Evolutionary conservation across 169 alveolate genomes (phyloP).

Genomic region (Plasmodium inui): DNA sequence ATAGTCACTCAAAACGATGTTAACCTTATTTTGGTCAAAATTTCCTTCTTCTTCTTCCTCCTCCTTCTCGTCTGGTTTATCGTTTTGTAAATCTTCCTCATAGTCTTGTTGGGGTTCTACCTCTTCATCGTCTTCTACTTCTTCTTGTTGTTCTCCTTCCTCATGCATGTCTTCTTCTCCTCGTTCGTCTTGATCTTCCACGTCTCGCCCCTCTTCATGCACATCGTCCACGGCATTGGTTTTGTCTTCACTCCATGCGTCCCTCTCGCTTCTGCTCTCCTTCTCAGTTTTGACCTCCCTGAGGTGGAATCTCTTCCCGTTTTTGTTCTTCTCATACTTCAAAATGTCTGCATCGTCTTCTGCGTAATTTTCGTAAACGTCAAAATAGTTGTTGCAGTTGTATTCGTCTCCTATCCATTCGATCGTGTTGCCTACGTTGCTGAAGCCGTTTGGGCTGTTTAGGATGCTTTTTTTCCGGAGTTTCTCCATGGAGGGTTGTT

Average conservation of each 20-base stretch:
- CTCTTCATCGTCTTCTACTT: slow-evolving; percentile 1
- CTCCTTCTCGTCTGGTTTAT: slow-evolving; percentile 3
- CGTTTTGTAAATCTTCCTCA: slow-evolving; percentile 17
- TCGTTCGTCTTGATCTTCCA: neutral
- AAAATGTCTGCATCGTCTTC: slow-evolving; percentile 71
- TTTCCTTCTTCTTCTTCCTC: slow-evolving; percentile 5
- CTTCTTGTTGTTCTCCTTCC: slow-evolving; percentile 16
- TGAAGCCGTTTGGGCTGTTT: neutral
- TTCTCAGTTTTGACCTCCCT: no score
- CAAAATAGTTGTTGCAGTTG: slow-evolving; percentile 66
- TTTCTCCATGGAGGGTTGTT: neutral
- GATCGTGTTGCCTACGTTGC: neutral
- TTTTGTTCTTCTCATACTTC: slow-evolving; percentile 54
- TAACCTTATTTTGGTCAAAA: slow-evolving; percentile 37
- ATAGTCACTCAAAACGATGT: slow-evolving; percentile 21
- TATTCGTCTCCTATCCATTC: slow-evolving; percentile 53
- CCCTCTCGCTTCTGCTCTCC: neutral
- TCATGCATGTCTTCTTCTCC: slow-evolving; percentile 8
- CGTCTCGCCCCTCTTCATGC: neutral
- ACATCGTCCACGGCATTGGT: neutral
- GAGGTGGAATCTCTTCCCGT: slow-evolving; percentile 6
- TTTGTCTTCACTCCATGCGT: neutral
- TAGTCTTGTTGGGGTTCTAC: neutral
- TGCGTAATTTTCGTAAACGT: slow-evolving; percentile 50
- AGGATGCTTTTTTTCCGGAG: neutral